Base-by-base conservation (phyloP, 192 early-diverging fungal genomes). In the Rhizoclosmatium globosum region DNA sequence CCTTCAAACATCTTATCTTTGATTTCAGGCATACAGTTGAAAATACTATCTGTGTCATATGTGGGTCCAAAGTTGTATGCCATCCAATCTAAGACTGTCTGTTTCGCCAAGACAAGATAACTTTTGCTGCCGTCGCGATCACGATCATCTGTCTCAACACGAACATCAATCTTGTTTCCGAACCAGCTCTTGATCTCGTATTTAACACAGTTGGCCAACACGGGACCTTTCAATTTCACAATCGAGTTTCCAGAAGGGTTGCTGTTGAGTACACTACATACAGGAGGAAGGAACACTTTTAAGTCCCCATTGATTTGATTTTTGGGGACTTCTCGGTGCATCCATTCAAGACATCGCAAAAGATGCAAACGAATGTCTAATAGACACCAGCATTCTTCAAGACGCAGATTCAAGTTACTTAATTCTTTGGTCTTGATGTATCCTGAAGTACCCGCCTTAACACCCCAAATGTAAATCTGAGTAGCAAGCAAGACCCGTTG, bases 381-480 rank as follows among this genome's bases (percentile, higher is more conserved):
- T 4, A 79, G 62, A 47, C 69, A 79, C 78, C 78, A 79, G 62
- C 78, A 79, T 41, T 79, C 78, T 41, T 79, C 78, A 3, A 71
- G 31, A 15, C 70, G 78, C 15, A 79, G 59, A 31, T 64, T 59
- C 39, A 71, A 43, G n/a, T 73, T 58, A 3, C 41, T 59, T n/a
- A 79, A 41, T 47, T 79, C 78, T 50, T 66, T 60, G 3, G 71
- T 47, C 46, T 71, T 71, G 47, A 79, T 61, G 17, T 72, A 73
- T 7, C 78, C 78, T n/a, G 57, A 65, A 38, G 67, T 64, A 39
- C 59, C 59, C 42, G 56, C 46, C 61, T 79, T 62, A 6, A 72
- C 58, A 15, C 78, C 78, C 68, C 68, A 79, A n/a, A 61, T 60
- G 42, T 73, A 79, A 45, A 79, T 60, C 38, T 46, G 31, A 13